phyloP scores from a whole-genome alignment of 2,329 filamentous ascomycete species.

The Ceratocystis lukuohia region DNA sequence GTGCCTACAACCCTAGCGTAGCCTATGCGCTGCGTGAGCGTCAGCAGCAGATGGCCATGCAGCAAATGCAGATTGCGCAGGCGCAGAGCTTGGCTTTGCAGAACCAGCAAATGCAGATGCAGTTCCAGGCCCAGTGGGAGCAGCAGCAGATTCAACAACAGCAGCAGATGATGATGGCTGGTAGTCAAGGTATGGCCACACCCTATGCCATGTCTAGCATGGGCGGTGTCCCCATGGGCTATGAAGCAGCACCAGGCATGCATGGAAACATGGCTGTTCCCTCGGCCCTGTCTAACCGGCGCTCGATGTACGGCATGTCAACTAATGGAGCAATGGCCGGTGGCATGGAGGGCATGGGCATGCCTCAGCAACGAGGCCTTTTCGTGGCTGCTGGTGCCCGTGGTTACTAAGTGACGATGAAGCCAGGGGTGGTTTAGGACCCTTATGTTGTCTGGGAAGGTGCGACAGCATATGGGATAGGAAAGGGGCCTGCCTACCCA shows the following conservation, averaged over 20 bases:
- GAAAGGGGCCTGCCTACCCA: background rate
- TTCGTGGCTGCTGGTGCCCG: background rate
- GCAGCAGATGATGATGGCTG: constrained; percentile 22
- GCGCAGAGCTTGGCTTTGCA: constrained; percentile 26
- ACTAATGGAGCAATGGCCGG: background rate
- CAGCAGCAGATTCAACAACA: constrained; percentile 21
- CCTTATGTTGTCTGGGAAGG: background rate
- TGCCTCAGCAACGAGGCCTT: background rate
- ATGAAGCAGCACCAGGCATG: background rate
- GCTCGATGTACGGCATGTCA: constrained; percentile 5
- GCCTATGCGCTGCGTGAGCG: constrained; percentile 59
- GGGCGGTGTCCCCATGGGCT: background rate
- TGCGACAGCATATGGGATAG: background rate
- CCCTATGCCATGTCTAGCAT: background rate
- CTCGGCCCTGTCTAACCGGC: background rate
- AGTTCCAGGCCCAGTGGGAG: constrained; percentile 26
- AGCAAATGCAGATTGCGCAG: constrained; percentile 18
- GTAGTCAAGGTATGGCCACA: background rate
- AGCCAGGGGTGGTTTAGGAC: background rate
- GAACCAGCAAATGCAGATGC: constrained; percentile 26
- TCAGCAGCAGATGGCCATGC: constrained; percentile 35
- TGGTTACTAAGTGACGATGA: background rate
- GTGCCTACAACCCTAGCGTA: constrained; percentile 54
- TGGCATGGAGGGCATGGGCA: background rate
- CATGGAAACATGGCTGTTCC: background rate